phyloP scores from a whole-genome alignment of 306 rosid genomes.

The Citrullus amarus region DNA sequence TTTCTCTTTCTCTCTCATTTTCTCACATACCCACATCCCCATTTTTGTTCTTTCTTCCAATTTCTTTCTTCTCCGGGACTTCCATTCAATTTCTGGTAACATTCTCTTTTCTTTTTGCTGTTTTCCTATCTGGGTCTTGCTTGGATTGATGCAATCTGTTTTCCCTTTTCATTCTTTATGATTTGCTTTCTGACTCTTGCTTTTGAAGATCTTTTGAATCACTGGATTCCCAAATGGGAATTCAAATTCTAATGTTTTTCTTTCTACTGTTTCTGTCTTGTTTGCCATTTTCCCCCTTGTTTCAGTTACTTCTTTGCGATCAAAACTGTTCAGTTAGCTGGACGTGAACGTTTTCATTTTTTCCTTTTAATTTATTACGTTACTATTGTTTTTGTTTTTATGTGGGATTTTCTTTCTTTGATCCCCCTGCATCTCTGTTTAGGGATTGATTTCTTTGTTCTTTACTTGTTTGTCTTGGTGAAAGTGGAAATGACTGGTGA shows the following conservation, averaged over 20 bases:
- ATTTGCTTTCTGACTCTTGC: background rate
- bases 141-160: background rate
- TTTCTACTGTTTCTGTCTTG: background rate
- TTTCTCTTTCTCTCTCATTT: background rate
- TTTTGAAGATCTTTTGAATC: background rate
- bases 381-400: background rate
- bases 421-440: background rate
- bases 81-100: background rate
- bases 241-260: background rate
- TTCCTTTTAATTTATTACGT: background rate
- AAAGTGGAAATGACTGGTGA: background rate
- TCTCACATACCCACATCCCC: background rate
- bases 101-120: background rate
- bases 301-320: slow-evolving; percentile 7
- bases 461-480: background rate
- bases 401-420: background rate
- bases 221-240: background rate
- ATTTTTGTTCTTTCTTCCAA: background rate
- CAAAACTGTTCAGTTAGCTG: background rate
- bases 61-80: background rate
- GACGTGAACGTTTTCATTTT: background rate
- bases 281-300: background rate
- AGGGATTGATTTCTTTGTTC: background rate
- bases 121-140: slow-evolving; percentile 5
- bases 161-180: background rate